Conservation (phyloP, 495 filamentous ascomycete species). For the Pyrenula aspistea region DNA sequence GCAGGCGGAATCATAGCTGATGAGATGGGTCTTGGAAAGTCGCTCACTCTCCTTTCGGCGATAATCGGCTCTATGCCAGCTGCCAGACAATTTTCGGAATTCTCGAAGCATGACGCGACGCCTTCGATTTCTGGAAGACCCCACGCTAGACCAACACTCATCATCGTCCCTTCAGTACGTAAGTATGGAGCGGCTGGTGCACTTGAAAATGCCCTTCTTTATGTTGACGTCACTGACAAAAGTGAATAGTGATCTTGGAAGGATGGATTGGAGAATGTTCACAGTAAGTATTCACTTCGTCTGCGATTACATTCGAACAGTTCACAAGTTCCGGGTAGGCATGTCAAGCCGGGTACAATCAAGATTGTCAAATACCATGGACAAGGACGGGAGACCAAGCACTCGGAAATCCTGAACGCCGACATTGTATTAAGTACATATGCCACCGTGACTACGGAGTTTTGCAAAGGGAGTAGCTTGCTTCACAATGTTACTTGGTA, state of each 20-base stretch:
- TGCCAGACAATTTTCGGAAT: no score
- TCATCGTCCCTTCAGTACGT: constrained; percentile 19
- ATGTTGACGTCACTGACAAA: no score
- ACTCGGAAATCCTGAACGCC: constrained; percentile 9
- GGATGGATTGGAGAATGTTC: no score
- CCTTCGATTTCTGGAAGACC: constrained; percentile 10
- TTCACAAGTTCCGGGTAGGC: no score
- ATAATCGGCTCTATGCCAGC: no score
- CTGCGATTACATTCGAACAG: no score
- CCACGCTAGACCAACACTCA: constrained; percentile 28
- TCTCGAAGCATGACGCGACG: no score
- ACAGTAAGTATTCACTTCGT: no score
- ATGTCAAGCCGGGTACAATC: no score
- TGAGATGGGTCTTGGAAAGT: constrained; percentile 37
- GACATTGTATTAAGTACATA: constrained; percentile 32
- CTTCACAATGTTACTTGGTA: constrained; percentile 23
- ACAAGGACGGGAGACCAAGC: constrained; percentile 5
- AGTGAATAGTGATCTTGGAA: no score
- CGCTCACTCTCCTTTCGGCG: constrained; percentile 22
- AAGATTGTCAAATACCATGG: constrained; percentile 25
- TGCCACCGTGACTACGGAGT: constrained; percentile 19
- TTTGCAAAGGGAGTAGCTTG: constrained; percentile 2
- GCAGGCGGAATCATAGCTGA: constrained; percentile 28
- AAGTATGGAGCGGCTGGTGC: no score
- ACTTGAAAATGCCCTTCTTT: no score